Evolutionary conservation across 208 protist genomes (phyloP).

Genomic region (Endotrypanum monterogeii): DNA sequence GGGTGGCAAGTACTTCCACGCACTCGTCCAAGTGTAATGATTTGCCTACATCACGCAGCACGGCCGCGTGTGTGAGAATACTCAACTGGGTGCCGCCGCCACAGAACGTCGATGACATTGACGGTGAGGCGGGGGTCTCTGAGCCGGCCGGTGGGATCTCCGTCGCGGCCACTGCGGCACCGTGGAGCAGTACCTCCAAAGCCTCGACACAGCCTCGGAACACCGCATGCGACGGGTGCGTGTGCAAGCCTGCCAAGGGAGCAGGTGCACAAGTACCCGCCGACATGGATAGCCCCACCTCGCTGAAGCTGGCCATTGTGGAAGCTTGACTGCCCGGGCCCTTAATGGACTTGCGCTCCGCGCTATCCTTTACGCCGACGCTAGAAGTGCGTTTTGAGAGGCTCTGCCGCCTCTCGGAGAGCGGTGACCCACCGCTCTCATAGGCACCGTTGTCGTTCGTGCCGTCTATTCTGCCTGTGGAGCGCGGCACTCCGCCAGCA

Average conservation of each 20-base stretch:
- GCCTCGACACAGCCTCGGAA: slow-evolving; percentile 29
- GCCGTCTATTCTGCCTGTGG: not conserved
- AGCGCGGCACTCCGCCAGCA: slow-evolving; percentile 11
- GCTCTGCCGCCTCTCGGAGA: not conserved
- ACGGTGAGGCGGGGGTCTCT: not conserved
- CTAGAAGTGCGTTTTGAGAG: not conserved
- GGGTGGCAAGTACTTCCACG: slow-evolving; percentile 5
- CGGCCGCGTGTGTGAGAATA: slow-evolving; percentile 9
- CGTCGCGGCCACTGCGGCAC: slow-evolving; percentile 21
- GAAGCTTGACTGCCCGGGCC: not conserved
- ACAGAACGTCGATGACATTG: not conserved
- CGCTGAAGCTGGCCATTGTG: slow-evolving; percentile 9
- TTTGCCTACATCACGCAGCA: slow-evolving; percentile 6
- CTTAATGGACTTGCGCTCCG: slow-evolving; percentile 4
- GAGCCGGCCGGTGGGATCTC: not conserved
- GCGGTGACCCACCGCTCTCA: not conserved
- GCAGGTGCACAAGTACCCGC: not conserved
- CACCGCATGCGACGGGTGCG: slow-evolving; percentile 10
- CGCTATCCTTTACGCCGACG: not conserved
- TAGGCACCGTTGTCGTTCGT: not conserved
- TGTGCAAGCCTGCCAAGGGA: not conserved
- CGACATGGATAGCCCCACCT: not conserved
- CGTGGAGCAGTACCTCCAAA: slow-evolving; percentile 31
- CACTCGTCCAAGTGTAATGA: slow-evolving; percentile 1
- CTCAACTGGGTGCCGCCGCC: slow-evolving; percentile 6